Percentiles rank a stretch among this genome's conserved stretches.
Conservation (phyloP, 768 basidiomycete species). For the Lactarius psammicola region DNA sequence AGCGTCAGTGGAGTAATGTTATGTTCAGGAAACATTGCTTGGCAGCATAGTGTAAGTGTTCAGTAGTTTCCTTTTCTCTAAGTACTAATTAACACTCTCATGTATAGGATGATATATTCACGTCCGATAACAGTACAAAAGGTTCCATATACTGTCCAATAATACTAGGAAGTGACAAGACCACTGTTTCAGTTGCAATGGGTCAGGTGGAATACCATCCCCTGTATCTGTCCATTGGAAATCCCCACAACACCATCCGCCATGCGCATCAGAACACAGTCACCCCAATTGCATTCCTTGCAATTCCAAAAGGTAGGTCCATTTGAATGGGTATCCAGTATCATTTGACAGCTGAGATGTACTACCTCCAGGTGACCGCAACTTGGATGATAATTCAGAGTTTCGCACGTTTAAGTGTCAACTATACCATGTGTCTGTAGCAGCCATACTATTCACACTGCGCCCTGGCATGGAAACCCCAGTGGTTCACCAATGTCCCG, state of each 20-base stretch:
- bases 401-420: background rate
- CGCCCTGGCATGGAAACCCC: conserved; percentile 2
- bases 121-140: background rate
- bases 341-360: background rate
- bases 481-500: conserved; percentile 10
- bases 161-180: conserved; percentile 7
- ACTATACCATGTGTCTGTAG: background rate
- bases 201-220: background rate
- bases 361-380: background rate
- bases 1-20: too few species aligned
- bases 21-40: too few species aligned
- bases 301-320: conserved; percentile 4
- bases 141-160: too few species aligned
- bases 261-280: conserved; percentile 1
- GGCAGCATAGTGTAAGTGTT: too few species aligned
- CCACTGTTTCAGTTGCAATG: background rate
- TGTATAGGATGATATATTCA: too few species aligned
- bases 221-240: background rate
- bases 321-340: too few species aligned
- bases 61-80: too few species aligned
- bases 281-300: background rate
- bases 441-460: background rate
- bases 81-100: too few species aligned
- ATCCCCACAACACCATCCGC: background rate
- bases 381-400: background rate